Evolutionary conservation across 164 flowering plant species (phyloP), one percentile per base, ranked within the genome.

Genomic region (Berberis thunbergii): DNA sequence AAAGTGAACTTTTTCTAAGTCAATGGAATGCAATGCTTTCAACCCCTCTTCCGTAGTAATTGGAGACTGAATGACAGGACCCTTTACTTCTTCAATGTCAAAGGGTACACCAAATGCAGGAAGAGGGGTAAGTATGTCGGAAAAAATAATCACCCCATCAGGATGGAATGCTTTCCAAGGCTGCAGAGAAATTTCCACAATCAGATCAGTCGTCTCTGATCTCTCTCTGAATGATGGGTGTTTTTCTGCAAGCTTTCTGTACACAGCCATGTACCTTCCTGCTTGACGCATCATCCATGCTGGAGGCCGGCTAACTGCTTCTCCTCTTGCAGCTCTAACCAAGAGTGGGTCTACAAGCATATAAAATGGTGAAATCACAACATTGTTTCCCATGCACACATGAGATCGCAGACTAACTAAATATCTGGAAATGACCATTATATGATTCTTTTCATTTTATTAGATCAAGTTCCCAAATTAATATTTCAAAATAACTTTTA

Each of bases 271-370:
- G 74, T 90, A 94, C 86, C 98, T 88, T 85, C 98, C 98, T 50
- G 97, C 97, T 70, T 94, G 98, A 50, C 98, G 91, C 97, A 94
- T 94, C 97, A 94, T 94, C 98, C 98, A 94, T 71, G 98, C 98
- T 56, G 98, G 98, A 67, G 97, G 91, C 39, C 97, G 84, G 67
- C 70, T 81, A 6, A 94, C 88, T 38, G 75, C 73, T 1, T 88
- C 83, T 52, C 98, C 96, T 82, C 82, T 86, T 42, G 98, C 98
- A 80, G 97, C 98, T 76, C 81, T 83, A 40, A 94, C 93, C 81
- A 94, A 75, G 41, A 92, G 83, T 52, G 98, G 98, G 66, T 89
- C 98, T 89, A 75, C 46, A 75, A 49, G 49, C 13, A 55, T 44
- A 63, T 40, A 43, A 46, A 49, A 64, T 54, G 45, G 38, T 9